These are phyloP conservation scores for Diutina siamensis DNA, from an alignment of 1,139 yeast genomes.

Conservation along the genomic window DNA sequence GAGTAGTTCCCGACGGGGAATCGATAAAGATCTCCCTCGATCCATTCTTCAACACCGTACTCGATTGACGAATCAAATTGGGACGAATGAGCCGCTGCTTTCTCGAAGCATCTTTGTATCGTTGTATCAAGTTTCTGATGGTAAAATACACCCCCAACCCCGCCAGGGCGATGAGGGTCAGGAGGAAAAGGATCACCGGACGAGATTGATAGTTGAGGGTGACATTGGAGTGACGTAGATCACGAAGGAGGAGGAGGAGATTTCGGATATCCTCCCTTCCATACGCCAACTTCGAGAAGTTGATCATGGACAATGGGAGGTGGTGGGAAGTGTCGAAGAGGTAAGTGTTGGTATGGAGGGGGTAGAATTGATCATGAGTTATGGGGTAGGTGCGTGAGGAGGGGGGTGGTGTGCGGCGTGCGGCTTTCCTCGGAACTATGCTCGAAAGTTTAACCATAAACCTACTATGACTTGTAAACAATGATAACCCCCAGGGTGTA, in stretches of 20 bases:
- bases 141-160: conserved; percentile 31
- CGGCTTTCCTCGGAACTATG: no score
- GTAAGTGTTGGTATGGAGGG: no score
- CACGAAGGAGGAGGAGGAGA: background rate
- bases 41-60: conserved; percentile 39
- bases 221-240: conserved; percentile 14
- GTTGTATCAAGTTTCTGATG: conserved; percentile 20
- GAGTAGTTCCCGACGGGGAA: conserved; percentile 27
- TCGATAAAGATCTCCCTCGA: conserved; percentile 45
- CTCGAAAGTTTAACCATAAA: no score
- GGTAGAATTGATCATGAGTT: no score
- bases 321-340: no score
- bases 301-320: no score
- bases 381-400: no score
- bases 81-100: conserved; percentile 24
- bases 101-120: conserved; percentile 21
- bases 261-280: conserved; percentile 4
- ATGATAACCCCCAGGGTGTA: no score
- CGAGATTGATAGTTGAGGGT: conserved; percentile 32
- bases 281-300: conserved; percentile 4
- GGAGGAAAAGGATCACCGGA: conserved; percentile 33
- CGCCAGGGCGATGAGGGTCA: conserved; percentile 31
- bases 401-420: no score
- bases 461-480: no score
- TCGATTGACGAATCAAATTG: conserved; percentile 29